A percentile compares a stretch with the other conserved stretches of the same genome.
phyloP scores from a whole-genome alignment of 768 basidiomycete species.

The Hericium coralloides region DNA sequence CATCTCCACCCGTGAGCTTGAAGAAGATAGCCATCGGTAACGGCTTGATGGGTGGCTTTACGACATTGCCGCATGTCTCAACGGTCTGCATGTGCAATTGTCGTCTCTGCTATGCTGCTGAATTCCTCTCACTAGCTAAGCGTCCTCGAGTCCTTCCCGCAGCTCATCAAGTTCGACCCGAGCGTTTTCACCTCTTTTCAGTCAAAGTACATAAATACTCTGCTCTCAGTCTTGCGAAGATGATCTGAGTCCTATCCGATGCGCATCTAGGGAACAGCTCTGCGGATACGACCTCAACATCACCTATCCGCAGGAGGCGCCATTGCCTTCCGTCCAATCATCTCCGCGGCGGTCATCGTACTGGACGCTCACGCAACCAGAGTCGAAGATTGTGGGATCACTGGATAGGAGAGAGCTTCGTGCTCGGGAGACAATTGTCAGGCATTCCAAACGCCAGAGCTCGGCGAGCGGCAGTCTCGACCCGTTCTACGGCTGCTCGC shows the following conservation, averaged over 20 bases:
- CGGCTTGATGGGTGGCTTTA: constrained; percentile 44
- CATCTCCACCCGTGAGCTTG: constrained; percentile 58
- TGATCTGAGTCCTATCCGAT: neutral
- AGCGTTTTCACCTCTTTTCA: constrained; percentile 61
- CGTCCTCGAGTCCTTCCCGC: constrained; percentile 64
- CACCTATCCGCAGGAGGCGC: constrained; percentile 54
- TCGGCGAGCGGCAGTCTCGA: constrained; percentile 13
- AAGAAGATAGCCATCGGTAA: constrained; percentile 66
- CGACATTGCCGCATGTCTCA: constrained; percentile 44
- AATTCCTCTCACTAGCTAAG: constrained; percentile 30
- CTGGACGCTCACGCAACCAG: constrained; percentile 17
- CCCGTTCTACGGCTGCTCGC: constrained; percentile 37
- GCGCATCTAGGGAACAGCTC: constrained; percentile 35
- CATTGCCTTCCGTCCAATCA: constrained; percentile 31
- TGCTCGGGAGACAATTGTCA: neutral
- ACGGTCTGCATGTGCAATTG: constrained; percentile 30
- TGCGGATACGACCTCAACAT: constrained; percentile 62
- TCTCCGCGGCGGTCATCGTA: constrained; percentile 6
- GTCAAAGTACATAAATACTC: constrained; percentile 41
- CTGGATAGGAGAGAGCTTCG: constrained; percentile 36
- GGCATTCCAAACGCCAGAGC: neutral
- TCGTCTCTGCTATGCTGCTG: neutral
- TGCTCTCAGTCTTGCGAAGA: too few species aligned
- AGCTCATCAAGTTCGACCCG: constrained; percentile 64
- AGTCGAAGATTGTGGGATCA: constrained; percentile 19